These are phyloP conservation scores for Cytospora chrysosperma DNA, from an alignment of 2,329 filamentous ascomycete species.

Conservation along the genomic window DNA sequence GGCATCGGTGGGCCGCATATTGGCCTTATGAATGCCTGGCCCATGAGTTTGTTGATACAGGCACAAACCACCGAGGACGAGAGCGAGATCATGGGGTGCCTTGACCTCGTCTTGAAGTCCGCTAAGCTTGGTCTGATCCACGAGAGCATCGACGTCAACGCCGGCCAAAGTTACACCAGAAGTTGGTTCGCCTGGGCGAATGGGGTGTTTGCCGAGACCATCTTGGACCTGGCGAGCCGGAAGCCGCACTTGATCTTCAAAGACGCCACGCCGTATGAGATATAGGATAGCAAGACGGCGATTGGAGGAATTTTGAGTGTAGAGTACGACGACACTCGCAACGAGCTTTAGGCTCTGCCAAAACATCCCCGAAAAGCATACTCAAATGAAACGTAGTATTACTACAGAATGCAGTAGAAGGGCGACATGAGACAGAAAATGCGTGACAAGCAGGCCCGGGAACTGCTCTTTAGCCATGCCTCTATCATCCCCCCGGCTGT, in stretches of 20 bases:
- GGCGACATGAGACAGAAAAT: not conserved
- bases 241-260: slow-evolving; percentile 79
- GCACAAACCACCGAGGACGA: slow-evolving; percentile 86
- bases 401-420: not conserved
- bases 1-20: slow-evolving; percentile 85
- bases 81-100: slow-evolving; percentile 71
- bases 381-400: too few species aligned
- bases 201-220: slow-evolving; percentile 89
- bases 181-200: slow-evolving; percentile 84
- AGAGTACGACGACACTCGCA: not conserved
- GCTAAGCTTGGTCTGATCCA: slow-evolving; percentile 80
- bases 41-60: slow-evolving; percentile 90
- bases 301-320: not conserved
- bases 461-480: too few species aligned
- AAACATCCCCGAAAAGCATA: too few species aligned
- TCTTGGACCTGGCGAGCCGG: slow-evolving; percentile 82
- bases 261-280: slow-evolving; percentile 28
- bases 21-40: slow-evolving; percentile 89
- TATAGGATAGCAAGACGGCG: slow-evolving; percentile 19
- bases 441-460: too few species aligned
- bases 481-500: too few species aligned
- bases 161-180: slow-evolving; percentile 66
- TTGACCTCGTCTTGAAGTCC: slow-evolving; percentile 73
- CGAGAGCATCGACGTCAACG: slow-evolving; percentile 85
- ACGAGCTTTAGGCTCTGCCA: not conserved